Evolutionary conservation across 352 stramenopile genomes (phyloP).

Genomic region (Phytopythium mirpurense): DNA sequence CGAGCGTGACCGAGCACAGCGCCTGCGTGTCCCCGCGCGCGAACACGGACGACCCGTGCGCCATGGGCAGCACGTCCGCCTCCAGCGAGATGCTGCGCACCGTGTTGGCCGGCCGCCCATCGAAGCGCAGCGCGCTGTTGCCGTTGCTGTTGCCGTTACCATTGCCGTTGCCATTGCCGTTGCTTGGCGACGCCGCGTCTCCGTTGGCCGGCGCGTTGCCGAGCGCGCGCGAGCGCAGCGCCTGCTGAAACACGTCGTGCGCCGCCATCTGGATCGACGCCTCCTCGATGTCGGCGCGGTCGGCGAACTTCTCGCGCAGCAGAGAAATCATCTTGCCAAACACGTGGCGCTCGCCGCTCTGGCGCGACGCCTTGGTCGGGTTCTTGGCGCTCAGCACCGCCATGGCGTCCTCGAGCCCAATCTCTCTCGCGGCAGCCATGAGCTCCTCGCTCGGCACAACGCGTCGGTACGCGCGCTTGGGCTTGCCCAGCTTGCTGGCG

Average conservation of each 20-base stretch:
- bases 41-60: constrained; percentile 88
- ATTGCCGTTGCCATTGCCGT: constrained; percentile 23
- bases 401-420: constrained; percentile 38
- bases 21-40: constrained; percentile 86
- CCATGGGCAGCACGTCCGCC: constrained; percentile 82
- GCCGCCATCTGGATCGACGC: constrained; percentile 50
- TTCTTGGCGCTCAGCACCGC: constrained; percentile 21
- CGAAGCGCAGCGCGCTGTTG: constrained; percentile 65
- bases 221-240: constrained; percentile 65
- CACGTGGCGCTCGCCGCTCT: constrained; percentile 58
- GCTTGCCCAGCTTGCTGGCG: constrained; percentile 44
- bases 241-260: constrained; percentile 73
- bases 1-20: constrained; percentile 87
- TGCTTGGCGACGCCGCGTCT: background rate
- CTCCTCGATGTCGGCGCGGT: constrained; percentile 32
- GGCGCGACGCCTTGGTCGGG: constrained; percentile 51
- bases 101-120: constrained; percentile 76
- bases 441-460: constrained; percentile 45
- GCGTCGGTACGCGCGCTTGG: constrained; percentile 57
- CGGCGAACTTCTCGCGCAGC: constrained; percentile 48
- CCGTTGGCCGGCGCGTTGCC: background rate
- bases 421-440: constrained; percentile 46
- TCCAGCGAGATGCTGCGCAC: constrained; percentile 87
- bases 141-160: constrained; percentile 17
- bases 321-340: constrained; percentile 67